Base-by-base conservation (phyloP, 2,329 filamentous ascomycete genomes). In the Epichloe gansuensis region DNA sequence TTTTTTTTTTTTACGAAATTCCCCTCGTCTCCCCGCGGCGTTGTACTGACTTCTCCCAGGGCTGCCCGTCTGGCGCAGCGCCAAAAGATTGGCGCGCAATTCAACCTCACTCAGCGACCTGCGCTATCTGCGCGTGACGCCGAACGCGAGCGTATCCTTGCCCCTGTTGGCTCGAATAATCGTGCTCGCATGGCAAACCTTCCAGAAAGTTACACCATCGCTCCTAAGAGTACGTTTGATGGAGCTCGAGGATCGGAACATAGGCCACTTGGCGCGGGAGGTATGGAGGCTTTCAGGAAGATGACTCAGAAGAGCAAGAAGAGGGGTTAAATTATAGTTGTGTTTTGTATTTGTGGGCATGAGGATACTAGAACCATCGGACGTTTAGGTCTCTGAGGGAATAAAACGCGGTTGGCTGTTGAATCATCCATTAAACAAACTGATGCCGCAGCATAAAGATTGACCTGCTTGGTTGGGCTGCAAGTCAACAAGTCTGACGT, bases 261-360 rank as follows among this genome's bases (percentile, higher is more conserved):
- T 56, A 72, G 78, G 42, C 81, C 81, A 11, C 77, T 84, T 55
- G 81, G 81, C 49, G 74, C 80, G n/a, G 74, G 74, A 55, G 81
- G 80, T 53, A 71, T 80, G 64, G 80, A 82, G 57, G 80, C 81
- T 1, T 84, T 84, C 68, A 73, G 78, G 56, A 80, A 74, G 68
- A 82, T 84, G 74, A 81, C 78, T 9, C 74, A 80, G 60, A 82
- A 80, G 67, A 74, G 73, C 56, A 83, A 82, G 70, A 80, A 78
- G 69, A 62, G 62, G 56, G 57, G 58, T 5, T 60, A 31, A 53
- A n/a, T 23, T 27, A 17, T 21, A 6, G 35, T 27, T 12, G 23
- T 38, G 11, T 25, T 2, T 15, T 25, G 36, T 41, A 27, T 25
- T 17, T 17, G 13, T 38, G 15, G 15, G 41, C 9, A 40, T 36